Base-by-base conservation (phyloP, 2,329 filamentous ascomycete species). In the Clonostachys byssicola region DNA sequence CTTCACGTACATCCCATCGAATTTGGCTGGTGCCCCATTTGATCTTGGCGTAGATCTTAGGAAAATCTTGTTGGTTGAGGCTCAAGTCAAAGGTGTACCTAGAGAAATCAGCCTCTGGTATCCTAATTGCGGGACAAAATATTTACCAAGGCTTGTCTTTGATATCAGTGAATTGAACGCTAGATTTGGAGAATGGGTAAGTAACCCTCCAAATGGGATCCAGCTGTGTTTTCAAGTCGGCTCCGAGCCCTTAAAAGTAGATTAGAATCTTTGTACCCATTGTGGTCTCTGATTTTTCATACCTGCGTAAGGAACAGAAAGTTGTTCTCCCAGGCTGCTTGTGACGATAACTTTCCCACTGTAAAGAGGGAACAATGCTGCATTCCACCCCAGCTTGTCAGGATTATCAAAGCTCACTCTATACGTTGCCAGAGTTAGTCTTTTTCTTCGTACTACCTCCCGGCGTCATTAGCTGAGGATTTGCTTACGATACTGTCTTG, bases 301-400 rank as follows among this genome's bases (percentile, higher is more conserved):
- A 30, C 23, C 52, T 57, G n/a, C 4, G 48, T 67, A 68, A 0
- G 62, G 63, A 6, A 68, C 52, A 2, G 56, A 56, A 3, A 68
- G 55, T 12, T 56, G 43, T 40, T 67, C 66, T 12, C 58, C 57
- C 17, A 61, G 60, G 30, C 55, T 57, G 17, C 57, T 57, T 2
- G 53, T 52, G 34, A 68, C 46, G 12, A 61, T 47, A 18, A 68
- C 53, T 50, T 63, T 64, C 34, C 65, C 65, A 41, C 60, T 63
- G 51, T 68, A 67, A 6, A 65, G 51, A 7, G 63, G 64, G 45
- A 68, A 44, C 14, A 52, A 54, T 3, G 52, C 53, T 5, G 58
- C 33, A 20, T 63, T 60, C 49, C 63, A 62, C 16, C 59, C 56
- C 8, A 50, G 43, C 18, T 43, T 50, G 40, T 52, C 40, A 7